Evolutionary conservation across 208 protist species (phyloP).

Genomic region (Acanthamoeba culbertsoni): DNA sequence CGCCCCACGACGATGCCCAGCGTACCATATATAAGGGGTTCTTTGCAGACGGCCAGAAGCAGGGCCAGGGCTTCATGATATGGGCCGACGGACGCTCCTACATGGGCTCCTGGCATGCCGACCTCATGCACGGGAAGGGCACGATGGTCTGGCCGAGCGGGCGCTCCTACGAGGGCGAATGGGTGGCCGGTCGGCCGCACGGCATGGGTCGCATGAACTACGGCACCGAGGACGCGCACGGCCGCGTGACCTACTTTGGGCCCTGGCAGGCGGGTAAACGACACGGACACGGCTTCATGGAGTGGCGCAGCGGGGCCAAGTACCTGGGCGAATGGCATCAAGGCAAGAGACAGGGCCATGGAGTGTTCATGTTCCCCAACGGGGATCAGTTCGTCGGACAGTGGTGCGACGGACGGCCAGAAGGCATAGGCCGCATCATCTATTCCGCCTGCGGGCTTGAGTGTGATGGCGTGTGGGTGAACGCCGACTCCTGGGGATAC

Average conservation of each 20-base stretch:
- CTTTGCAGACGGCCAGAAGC: neutral
- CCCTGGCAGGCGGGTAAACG: neutral
- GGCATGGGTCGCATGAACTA: slow-evolving; percentile 17
- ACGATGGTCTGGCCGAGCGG: neutral
- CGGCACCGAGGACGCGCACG: neutral
- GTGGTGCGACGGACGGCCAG: neutral
- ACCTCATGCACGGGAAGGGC: neutral
- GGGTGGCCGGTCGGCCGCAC: neutral
- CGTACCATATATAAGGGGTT: neutral
- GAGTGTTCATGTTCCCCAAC: neutral
- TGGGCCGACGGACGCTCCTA: neutral
- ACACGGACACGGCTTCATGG: neutral
- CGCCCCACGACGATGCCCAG: neutral
- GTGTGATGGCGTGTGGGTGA: neutral
- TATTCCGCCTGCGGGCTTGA: neutral
- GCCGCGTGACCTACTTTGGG: neutral
- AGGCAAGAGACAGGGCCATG: slow-evolving; percentile 16
- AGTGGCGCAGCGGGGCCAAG: slow-evolving; percentile 27
- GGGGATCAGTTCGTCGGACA: neutral
- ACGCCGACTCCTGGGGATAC: neutral
- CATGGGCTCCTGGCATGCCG: neutral
- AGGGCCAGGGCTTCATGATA: neutral
- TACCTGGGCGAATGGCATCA: neutral
- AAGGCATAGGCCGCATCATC: neutral
- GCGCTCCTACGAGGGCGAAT: neutral